Conservation (phyloP, 257 asterid species). For the Mitragyna speciosa region DNA sequence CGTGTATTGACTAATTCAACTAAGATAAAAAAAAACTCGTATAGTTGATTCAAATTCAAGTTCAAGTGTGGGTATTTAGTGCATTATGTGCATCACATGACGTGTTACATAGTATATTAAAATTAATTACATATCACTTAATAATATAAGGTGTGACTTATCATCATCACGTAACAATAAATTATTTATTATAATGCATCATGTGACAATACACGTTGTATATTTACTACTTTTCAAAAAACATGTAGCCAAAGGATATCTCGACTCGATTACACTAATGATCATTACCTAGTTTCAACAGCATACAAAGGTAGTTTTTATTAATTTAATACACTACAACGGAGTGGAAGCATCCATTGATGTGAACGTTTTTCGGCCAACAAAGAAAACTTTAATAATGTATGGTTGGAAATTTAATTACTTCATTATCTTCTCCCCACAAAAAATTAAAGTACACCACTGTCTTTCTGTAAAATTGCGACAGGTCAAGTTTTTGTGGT, state of each 20-base stretch:
- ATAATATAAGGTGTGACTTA: no score
- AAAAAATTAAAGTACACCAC: background rate
- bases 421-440: background rate
- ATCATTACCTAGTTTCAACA: background rate
- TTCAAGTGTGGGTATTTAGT: no score
- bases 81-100: no score
- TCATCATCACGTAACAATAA: no score
- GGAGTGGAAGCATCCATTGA: background rate
- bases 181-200: no score
- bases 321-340: background rate
- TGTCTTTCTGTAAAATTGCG: background rate
- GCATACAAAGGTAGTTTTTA: background rate
- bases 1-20: no score
- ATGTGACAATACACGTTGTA: no score
- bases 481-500: background rate
- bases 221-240: no score
- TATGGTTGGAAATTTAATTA: background rate
- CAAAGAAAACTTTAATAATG: background rate
- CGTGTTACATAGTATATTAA: no score
- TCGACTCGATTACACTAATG: background rate
- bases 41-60: no score
- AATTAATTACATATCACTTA: no score
- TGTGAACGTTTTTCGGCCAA: conserved; percentile 7
- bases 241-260: background rate
- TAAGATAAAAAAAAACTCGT: no score